Base-by-base conservation (phyloP, 176 grass and related monocot species). In the Aegilops longissima region DNA sequence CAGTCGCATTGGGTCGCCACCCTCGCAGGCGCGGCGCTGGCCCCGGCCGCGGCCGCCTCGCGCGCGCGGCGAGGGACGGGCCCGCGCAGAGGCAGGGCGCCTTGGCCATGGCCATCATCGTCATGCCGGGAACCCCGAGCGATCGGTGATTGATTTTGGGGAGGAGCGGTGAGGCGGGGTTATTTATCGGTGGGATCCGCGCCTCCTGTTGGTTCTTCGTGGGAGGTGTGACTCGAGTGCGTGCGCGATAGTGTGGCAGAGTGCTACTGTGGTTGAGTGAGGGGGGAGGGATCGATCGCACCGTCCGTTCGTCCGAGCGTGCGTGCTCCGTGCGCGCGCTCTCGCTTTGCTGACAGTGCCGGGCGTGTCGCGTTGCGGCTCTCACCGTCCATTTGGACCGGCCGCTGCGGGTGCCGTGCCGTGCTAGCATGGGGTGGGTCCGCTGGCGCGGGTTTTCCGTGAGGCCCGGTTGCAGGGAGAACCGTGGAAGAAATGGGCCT, bases 81-180 rank as follows among this genome's bases (percentile, higher is more conserved):
- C 84, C 80, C 42, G 84, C 40, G 73, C 65, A 90, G 84, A 87
- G 66, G 84, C 54, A 83, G 18, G 80, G 89, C 21, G 82, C 52
- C 51, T 77, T 73, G 58, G 73, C 12, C 79, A 29, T 58, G 69
- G 49, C 78, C 36, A 65, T 25, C 16, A 20, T 45, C 42, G 23
- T 29, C 9, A 78, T 81, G 61, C 24, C 20, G 18, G 70, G 9
- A 5, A 16, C 49, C 54, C 74, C 68, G 68, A 75, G n/a, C 71
- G 83, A 71, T 88, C 80, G 42, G 56, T 59, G 56, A 71, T 34
- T 17, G 45, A 16, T 18, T 76, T 85, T 66, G 31, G 2, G 58
- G 72, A 23, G 31, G 49, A 20, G 45, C 11, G 68, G 21, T 23
- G 76, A 45, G 68, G 82, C 17, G 73, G 77, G 76, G 14, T 70